These are phyloP conservation scores for Lagenidium giganteum DNA, from an alignment of 352 stramenopile species.

Conservation along the genomic window DNA sequence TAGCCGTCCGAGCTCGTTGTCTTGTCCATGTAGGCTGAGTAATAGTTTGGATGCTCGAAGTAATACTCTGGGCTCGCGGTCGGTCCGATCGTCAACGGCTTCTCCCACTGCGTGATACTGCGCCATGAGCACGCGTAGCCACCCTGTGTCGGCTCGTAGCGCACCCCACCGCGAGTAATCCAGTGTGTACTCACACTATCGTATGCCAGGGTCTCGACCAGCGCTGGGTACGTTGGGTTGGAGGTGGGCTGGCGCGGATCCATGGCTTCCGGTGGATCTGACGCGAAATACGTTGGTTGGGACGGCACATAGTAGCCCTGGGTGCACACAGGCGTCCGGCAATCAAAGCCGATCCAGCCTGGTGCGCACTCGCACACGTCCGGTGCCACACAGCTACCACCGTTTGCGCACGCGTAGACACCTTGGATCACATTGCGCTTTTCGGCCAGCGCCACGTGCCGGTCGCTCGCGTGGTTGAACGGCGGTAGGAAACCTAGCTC, in stretches of 20 bases:
- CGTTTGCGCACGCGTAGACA: conserved; percentile 91
- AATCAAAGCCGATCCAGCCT: conserved; percentile 95
- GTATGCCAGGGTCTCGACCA: conserved; percentile 44
- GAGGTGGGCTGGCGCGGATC: conserved; percentile 32
- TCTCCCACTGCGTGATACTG: conserved; percentile 90
- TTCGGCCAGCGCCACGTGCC: conserved; percentile 87
- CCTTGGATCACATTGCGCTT: conserved; percentile 81
- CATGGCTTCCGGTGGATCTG: conserved; percentile 28
- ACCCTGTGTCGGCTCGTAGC: conserved; percentile 75
- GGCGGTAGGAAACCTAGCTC: conserved; percentile 38
- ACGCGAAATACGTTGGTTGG: conserved; percentile 66
- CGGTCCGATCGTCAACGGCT: conserved; percentile 34
- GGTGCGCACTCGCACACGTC: conserved; percentile 85
- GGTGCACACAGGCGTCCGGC: conserved; percentile 86
- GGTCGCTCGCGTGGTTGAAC: conserved; percentile 43
- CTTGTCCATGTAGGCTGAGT: conserved; percentile 93
- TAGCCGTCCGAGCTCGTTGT: conserved; percentile 58
- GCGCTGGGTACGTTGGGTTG: conserved; percentile 38
- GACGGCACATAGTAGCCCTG: conserved; percentile 88
- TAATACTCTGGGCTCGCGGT: conserved; percentile 52
- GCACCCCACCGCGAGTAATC: conserved; percentile 25
- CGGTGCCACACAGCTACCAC: conserved; percentile 82
- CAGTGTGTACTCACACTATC: conserved; percentile 21
- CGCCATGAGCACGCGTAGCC: conserved; percentile 92
- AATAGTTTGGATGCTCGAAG: conserved; percentile 93